A percentile compares a stretch with the other conserved stretches of the same genome.
Evolutionary conservation across 2,329 filamentous ascomycete species (phyloP).

Genomic region (Chaetomiaceae sp.): DNA sequence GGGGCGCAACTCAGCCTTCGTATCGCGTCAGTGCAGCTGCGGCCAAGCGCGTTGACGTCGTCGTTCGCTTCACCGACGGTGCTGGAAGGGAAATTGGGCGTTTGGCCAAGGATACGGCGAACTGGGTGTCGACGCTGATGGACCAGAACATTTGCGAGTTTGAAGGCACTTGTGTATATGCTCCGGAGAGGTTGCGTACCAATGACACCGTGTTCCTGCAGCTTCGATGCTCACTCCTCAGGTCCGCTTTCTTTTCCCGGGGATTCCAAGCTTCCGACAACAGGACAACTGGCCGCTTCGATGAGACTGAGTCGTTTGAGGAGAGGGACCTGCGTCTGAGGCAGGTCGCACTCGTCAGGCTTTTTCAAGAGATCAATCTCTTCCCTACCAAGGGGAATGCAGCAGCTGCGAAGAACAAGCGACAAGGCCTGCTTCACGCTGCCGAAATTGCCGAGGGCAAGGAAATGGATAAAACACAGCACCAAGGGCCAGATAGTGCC

Average conservation of each 20-base stretch:
- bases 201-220: conserved; percentile 96
- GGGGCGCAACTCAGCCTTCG: conserved; percentile 31
- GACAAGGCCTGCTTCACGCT: conserved; percentile 79
- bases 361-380: conserved; percentile 86
- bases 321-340: conserved; percentile 78
- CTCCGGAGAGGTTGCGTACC: conserved; percentile 75
- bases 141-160: conserved; percentile 88
- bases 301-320: conserved; percentile 78
- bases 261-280: conserved; percentile 63
- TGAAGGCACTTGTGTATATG: conserved; percentile 82
- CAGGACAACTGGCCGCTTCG: conserved; percentile 67
- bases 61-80: conserved; percentile 84
- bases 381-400: conserved; percentile 70
- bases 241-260: conserved; percentile 64
- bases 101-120: conserved; percentile 77
- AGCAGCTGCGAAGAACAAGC: conserved; percentile 69
- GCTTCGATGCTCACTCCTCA: conserved; percentile 70
- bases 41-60: conserved; percentile 70
- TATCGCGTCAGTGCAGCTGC: conserved; percentile 43
- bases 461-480: conserved; percentile 47
- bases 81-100: conserved; percentile 79
- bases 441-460: conserved; percentile 82
- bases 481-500: conserved; percentile 28
- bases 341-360: conserved; percentile 80
- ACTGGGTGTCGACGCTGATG: conserved; percentile 87